Percentiles rank a stretch among this genome's conserved stretches.
phyloP scores from a whole-genome alignment of 805 yeast species.

The Saccharomycopsis sp. region DNA sequence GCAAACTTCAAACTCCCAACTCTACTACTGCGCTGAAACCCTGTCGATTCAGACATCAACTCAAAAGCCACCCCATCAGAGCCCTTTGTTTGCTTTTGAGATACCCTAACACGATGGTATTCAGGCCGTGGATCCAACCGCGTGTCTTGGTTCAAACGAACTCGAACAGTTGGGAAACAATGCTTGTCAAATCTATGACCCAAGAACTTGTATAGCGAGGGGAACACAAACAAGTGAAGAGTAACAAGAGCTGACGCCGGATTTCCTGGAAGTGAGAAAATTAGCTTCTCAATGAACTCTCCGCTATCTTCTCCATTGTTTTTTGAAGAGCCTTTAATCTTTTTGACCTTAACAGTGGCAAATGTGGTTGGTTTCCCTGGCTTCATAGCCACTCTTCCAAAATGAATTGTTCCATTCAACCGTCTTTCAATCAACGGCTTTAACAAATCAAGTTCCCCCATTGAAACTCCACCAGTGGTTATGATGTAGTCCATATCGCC shows the following conservation, averaged over 20 bases:
- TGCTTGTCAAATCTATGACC: conserved; percentile 26
- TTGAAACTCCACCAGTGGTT: conserved; percentile 53
- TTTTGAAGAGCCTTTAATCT: conserved; percentile 21
- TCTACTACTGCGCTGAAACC: conserved; percentile 45
- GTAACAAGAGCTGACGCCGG: conserved; percentile 51
- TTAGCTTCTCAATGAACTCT: conserved; percentile 23
- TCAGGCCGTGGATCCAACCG: conserved; percentile 45
- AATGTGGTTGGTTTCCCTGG: conserved; percentile 56
- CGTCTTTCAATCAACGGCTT: conserved; percentile 41
- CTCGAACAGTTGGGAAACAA: conserved; percentile 29
- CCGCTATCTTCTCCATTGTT: too few relatives aligned
- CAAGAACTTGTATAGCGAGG: conserved; percentile 35
- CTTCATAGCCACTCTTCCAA: conserved; percentile 52
- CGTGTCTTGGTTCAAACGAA: conserved; percentile 28
- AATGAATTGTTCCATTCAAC: conserved; percentile 35
- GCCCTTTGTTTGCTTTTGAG: conserved; percentile 23
- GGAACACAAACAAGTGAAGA: conserved; percentile 40
- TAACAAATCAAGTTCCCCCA: conserved; percentile 49
- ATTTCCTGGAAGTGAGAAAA: conserved; percentile 50
- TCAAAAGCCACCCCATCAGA: conserved; percentile 23
- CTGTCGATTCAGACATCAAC: conserved; percentile 38
- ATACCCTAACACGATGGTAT: conserved; percentile 39
- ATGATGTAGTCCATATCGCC: conserved; percentile 35
- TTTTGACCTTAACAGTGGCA: conserved; percentile 38
- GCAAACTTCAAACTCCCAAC: conserved; percentile 42